Conservation (phyloP, 805 yeast species). For the Jamesozyma spencerorum region DNA sequence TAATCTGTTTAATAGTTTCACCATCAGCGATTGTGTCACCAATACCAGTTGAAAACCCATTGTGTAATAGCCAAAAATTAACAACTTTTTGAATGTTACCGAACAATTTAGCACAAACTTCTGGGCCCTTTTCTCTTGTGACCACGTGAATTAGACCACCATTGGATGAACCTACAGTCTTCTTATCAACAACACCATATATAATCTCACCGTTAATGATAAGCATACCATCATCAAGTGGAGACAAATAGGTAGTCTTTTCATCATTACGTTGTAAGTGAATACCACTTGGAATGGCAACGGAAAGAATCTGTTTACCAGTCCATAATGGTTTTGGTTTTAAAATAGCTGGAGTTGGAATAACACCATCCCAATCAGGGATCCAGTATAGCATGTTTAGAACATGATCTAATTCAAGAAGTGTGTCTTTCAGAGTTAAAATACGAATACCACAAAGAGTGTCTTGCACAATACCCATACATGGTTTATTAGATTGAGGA, state of each 20-base stretch:
- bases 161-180: conserved; percentile 96
- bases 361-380: conserved; percentile 97
- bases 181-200: conserved; percentile 96
- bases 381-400: conserved; percentile 97
- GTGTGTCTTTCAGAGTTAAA: conserved; percentile 83
- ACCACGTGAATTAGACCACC: conserved; percentile 98
- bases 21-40: conserved; percentile 99
- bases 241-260: conserved; percentile 69
- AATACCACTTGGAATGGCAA: conserved; percentile 93
- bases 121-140: conserved; percentile 94
- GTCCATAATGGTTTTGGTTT: conserved; percentile 97
- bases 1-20: conserved; percentile 88
- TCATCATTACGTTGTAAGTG: conserved; percentile 92
- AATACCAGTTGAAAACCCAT: conserved; percentile 97
- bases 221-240: conserved; percentile 92
- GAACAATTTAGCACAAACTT: conserved; percentile 78
- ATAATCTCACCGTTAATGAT: conserved; percentile 91
- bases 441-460: conserved; percentile 95
- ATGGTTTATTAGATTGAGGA: conserved; percentile 97
- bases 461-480: conserved; percentile 99
- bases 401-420: conserved; percentile 85
- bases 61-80: conserved; percentile 91
- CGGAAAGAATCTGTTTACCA: conserved; percentile 87
- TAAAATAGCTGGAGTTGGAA: conserved; percentile 88
- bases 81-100: conserved; percentile 92